Evolutionary conservation across 2,329 filamentous ascomycete species (phyloP).

Genomic region (Monilinia aucupariae): DNA sequence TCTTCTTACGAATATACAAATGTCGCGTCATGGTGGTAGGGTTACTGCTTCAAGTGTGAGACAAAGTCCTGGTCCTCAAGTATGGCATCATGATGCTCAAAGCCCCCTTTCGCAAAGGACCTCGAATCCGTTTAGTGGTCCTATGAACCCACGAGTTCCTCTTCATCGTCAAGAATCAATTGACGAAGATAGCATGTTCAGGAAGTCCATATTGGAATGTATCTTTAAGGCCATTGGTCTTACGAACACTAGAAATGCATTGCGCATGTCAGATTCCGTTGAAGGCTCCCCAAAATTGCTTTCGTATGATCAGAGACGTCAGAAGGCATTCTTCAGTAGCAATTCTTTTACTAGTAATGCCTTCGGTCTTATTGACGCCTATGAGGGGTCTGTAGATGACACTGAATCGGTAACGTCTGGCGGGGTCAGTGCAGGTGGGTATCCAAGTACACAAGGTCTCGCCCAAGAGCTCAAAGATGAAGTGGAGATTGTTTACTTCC

Average conservation of each 20-base stretch:
- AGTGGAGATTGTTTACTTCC: constrained; percentile 95
- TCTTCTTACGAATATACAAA: constrained; percentile 70
- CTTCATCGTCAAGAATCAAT: constrained; percentile 72
- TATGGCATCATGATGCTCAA: constrained; percentile 32
- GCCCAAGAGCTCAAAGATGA: constrained; percentile 83
- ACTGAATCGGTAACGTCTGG: constrained; percentile 78
- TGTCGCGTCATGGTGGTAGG: constrained; percentile 55
- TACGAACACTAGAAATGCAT: constrained; percentile 58
- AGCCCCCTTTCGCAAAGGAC: constrained; percentile 41
- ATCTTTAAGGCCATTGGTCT: constrained; percentile 93
- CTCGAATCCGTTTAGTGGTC: constrained; percentile 53
- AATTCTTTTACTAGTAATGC: constrained; percentile 73
- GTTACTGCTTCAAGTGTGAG: constrained; percentile 26
- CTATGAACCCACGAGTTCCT: constrained; percentile 43
- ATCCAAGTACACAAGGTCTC: constrained; percentile 59
- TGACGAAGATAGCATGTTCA: constrained; percentile 83
- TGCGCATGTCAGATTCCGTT: constrained; percentile 65
- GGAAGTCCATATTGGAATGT: constrained; percentile 85
- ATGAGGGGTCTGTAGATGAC: constrained; percentile 73
- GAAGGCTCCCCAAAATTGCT: constrained; percentile 81
- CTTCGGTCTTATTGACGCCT: constrained; percentile 85
- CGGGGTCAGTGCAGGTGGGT: constrained; percentile 51
- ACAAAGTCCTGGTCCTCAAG: constrained; percentile 26
- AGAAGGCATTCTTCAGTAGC: constrained; percentile 72
- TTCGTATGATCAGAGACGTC: constrained; percentile 74